Evolutionary conservation across 192 early-diverging fungal genomes (phyloP).

Genomic region (Backusella australiensis): DNA sequence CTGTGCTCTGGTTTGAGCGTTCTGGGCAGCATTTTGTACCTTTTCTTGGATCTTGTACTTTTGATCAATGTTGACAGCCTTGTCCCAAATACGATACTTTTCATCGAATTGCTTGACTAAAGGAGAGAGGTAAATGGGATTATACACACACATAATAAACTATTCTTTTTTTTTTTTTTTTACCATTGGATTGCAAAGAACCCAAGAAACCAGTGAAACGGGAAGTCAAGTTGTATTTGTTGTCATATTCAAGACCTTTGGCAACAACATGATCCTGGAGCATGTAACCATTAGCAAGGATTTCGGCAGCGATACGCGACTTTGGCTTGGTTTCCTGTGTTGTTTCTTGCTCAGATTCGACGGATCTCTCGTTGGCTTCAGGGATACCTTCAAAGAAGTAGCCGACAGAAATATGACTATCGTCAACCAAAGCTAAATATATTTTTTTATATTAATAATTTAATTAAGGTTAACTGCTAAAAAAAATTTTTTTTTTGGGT

Average conservation of each 20-base stretch:
- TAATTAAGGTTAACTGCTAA: background rate
- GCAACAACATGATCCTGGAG: constrained; percentile 63
- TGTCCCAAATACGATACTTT: constrained; percentile 51
- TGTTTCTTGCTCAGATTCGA: background rate
- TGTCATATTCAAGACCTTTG: constrained; percentile 65
- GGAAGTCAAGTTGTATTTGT: constrained; percentile 54
- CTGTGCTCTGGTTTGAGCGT: constrained; percentile 41
- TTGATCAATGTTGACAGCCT: constrained; percentile 46
- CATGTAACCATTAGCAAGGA: constrained; percentile 68
- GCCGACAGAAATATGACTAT: constrained; percentile 51
- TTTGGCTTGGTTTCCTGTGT: constrained; percentile 45
- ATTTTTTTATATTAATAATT: background rate
- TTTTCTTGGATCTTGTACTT: constrained; percentile 58
- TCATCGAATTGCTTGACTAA: constrained; percentile 43
- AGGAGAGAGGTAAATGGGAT: background rate
- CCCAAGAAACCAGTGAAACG: constrained; percentile 38
- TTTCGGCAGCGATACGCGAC: constrained; percentile 59
- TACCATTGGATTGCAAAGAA: constrained; percentile 24
- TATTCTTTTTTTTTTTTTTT: too few species aligned
- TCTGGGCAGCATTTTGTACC: constrained; percentile 41
- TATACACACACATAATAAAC: background rate
- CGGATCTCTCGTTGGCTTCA: constrained; percentile 36
- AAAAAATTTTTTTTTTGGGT: background rate
- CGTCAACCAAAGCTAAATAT: constrained; percentile 50
- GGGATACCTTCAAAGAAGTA: constrained; percentile 40